phyloP scores from a whole-genome alignment of 2,329 filamentous ascomycete species.

The Domatiomyces catenatus region DNA sequence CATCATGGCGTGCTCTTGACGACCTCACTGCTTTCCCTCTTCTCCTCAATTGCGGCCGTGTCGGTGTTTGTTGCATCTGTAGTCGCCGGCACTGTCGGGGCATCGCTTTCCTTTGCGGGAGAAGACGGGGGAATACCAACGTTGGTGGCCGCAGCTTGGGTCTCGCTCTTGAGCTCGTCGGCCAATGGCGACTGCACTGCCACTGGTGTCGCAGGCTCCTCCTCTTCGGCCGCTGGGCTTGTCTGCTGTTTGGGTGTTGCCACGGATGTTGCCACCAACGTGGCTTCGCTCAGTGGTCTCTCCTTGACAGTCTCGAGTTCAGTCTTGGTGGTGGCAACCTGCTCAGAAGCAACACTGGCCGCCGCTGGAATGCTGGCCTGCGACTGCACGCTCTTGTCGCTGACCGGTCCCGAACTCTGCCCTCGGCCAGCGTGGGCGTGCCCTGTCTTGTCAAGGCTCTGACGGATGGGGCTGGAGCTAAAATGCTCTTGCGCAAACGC shows the following conservation, averaged over 20 bases:
- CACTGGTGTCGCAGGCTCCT: not conserved
- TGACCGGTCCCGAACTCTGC: not conserved
- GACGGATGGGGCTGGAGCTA: not conserved
- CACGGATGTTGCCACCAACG: not conserved
- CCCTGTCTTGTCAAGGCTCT: not conserved
- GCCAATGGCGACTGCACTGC: not conserved
- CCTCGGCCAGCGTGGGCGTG: not conserved
- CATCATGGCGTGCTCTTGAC: not conserved
- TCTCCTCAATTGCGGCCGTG: not conserved
- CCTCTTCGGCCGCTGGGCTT: not conserved
- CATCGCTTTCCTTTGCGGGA: not conserved
- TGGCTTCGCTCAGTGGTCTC: not conserved
- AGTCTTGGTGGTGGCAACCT: not conserved
- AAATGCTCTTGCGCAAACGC: not conserved
- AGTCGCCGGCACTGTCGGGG: not conserved
- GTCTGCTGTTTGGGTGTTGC: not conserved
- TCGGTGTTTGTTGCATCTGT: not conserved
- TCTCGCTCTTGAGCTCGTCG: not conserved
- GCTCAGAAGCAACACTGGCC: not conserved
- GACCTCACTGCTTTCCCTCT: not conserved
- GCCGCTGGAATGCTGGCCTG: not conserved
- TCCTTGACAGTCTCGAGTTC: not conserved
- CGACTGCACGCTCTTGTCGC: not conserved
- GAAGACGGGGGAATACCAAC: not conserved
- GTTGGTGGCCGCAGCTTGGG: not conserved